A percentile compares a stretch with the other conserved stretches of the same genome.
Conservation (phyloP, 495 filamentous ascomycete genomes). For the Penicillium dipodomyicola region DNA sequence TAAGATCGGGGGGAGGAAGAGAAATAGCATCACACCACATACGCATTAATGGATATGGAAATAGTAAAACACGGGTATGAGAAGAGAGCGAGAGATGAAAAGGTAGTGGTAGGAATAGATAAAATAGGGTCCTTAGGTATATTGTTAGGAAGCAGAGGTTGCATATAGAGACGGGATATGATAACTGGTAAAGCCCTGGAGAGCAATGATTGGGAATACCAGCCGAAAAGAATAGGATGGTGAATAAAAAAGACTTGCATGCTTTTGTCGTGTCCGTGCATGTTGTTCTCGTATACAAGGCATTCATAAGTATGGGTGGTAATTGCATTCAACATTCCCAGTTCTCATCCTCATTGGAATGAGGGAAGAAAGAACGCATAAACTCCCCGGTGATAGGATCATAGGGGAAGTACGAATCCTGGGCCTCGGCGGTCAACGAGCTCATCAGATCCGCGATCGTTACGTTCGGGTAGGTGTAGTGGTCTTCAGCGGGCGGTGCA, state of each 20-base stretch:
- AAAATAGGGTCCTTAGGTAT: not conserved
- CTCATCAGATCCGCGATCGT: constrained; percentile 13
- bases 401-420: constrained; percentile 45
- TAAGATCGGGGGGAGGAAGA: not conserved
- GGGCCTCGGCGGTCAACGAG: constrained; percentile 12
- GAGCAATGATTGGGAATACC: not conserved
- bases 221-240: not conserved
- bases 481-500: constrained; percentile 4
- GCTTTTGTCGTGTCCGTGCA: not conserved
- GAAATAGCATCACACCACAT: not conserved
- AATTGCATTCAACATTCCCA: constrained; percentile 12
- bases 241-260: not conserved
- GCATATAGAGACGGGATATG: not conserved
- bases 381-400: constrained; percentile 48
- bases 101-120: not conserved
- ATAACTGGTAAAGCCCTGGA: not conserved
- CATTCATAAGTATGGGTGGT: not conserved
- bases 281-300: not conserved
- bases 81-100: not conserved
- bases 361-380: constrained; percentile 46
- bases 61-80: not conserved
- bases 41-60: not conserved
- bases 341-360: constrained; percentile 25
- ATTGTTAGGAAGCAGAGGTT: not conserved
- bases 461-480: constrained; percentile 5